A percentile compares a stretch with the other conserved stretches of the same genome.
phyloP scores from a whole-genome alignment of 2,329 filamentous ascomycete genomes.

The Trichoderma sp. region DNA sequence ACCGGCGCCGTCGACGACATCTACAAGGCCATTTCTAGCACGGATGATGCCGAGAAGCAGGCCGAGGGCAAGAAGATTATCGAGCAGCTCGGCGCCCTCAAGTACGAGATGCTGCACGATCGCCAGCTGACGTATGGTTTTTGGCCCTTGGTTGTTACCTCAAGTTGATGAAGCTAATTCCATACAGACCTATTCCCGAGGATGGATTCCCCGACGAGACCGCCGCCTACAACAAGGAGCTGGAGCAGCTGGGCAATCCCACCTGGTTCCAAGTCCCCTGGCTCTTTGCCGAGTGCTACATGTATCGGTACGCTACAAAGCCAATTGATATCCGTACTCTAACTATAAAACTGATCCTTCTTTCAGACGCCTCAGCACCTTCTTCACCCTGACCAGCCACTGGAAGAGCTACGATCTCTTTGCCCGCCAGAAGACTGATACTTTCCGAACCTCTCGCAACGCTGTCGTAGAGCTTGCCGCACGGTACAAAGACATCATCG shows the following conservation, averaged over 20 bases:
- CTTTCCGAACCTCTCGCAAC: slow-evolving; percentile 87
- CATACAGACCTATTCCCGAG: slow-evolving; percentile 68
- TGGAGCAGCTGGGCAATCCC: slow-evolving; percentile 71
- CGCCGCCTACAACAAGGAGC: slow-evolving; percentile 80
- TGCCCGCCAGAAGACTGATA: slow-evolving; percentile 83
- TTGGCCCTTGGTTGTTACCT: too few species aligned
- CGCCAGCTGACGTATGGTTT: slow-evolving; percentile 69
- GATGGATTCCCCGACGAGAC: slow-evolving; percentile 83
- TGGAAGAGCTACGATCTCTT: slow-evolving; percentile 95
- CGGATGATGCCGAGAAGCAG: slow-evolving; percentile 64
- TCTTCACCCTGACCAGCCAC: slow-evolving; percentile 74
- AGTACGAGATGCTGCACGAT: slow-evolving; percentile 95
- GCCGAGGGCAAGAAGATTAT: slow-evolving; percentile 87
- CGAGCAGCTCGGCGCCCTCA: slow-evolving; percentile 76
- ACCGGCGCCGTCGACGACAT: slow-evolving; percentile 93
- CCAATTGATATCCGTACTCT: neutral
- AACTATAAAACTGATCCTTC: neutral
- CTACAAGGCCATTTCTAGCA: slow-evolving; percentile 70
- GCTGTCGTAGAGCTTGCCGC: slow-evolving; percentile 81
- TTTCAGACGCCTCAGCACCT: slow-evolving; percentile 71
- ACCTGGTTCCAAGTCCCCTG: slow-evolving; percentile 86
- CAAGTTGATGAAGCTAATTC: slow-evolving; percentile 24
- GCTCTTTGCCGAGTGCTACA: slow-evolving; percentile 92
- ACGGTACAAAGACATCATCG: slow-evolving; percentile 75
- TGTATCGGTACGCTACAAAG: slow-evolving; percentile 67